Evolutionary conservation across 2,329 filamentous ascomycete species (phyloP).

Genomic region (Penicillium sp.): DNA sequence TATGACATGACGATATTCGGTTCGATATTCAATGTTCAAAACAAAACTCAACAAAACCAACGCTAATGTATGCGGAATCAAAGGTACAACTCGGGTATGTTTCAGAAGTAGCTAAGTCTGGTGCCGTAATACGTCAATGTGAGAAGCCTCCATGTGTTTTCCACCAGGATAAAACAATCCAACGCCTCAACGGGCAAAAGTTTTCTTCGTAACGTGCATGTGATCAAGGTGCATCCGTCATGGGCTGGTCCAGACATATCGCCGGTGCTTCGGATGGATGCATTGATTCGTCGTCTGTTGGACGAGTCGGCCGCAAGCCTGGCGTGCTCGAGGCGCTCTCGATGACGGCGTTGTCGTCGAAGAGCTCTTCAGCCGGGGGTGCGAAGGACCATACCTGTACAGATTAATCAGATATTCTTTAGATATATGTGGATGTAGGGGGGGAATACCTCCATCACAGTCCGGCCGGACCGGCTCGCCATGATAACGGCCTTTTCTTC

Average conservation of each 20-base stretch:
- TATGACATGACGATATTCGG: no score
- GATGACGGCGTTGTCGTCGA: conserved; percentile 23
- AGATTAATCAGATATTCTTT: conserved; percentile 26
- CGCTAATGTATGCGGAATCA: no score
- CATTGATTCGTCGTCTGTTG: conserved; percentile 14
- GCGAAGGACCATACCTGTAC: conserved; percentile 88
- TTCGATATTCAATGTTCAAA: no score
- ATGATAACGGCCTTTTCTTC: conserved; percentile 97
- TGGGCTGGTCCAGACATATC: conserved; percentile 29
- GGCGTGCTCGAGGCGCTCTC: conserved; percentile 33
- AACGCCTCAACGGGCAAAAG: neutral
- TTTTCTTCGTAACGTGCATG: neutral
- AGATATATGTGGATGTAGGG: conserved; percentile 6
- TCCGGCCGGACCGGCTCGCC: conserved; percentile 77
- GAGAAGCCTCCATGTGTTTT: no score
- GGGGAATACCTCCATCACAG: conserved; percentile 83
- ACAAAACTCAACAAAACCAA: no score
- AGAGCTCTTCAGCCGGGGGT: conserved; percentile 54
- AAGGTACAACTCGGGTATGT: no score
- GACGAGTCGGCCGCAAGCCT: conserved; percentile 21
- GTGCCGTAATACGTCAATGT: no score
- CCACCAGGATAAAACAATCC: no score
- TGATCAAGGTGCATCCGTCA: conserved; percentile 30
- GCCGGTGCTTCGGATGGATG: no score
- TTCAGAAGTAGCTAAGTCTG: no score